Evolutionary conservation across 164 flowering plant genomes (phyloP), one percentile per base, ranked within the genome.

Genomic region (Euptelea pleiosperma): DNA sequence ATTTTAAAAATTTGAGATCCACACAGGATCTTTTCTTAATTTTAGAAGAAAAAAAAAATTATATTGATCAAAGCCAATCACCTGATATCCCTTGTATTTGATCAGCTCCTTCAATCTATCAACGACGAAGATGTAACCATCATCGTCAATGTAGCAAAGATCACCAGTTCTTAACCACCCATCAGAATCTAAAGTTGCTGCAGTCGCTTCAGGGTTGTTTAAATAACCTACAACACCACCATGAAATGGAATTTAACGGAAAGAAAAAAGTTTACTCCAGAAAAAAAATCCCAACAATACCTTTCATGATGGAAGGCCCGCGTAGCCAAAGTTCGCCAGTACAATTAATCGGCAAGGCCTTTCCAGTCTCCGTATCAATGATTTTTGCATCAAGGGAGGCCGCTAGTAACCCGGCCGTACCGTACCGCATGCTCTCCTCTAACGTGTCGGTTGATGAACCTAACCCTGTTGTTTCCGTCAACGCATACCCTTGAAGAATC

Each of bases 291-390:
- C n/a, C n/a, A n/a, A n/a, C n/a, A n/a, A n/a, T 73, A 91, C 98
- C 98, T 85, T 86, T 86, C 96, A 91, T 91, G 43, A 89, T 64
- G 56, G 80, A 40, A 16, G 87, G 87, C 1, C 95, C 96, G 30
- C 74, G 78, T 1, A 91, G 85, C 95, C 94, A 91, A 67, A 91
- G 96, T 84, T 91, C 98, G 1, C 98, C 98, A 15, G 89, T 85
- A 54, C 40, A 69, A 52, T 85, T 85, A 40, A 76, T 82, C 16
- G 70, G 15, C 65, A 89, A 58, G 5, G 77, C 78, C 55, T 39
- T 50, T 0, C 96, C 92, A 12, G 61, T 77, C 15, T 82, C 87
- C 41, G 95, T 83, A 22, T 91, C 85, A 39, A 91, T 91, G 3
- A 89, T 79, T 82, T 63, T 86, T n/a, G 83, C 98, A 63, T 83